Base-by-base conservation (phyloP, 169 alveolate genomes). In the Eimeria falciformis region DNA sequence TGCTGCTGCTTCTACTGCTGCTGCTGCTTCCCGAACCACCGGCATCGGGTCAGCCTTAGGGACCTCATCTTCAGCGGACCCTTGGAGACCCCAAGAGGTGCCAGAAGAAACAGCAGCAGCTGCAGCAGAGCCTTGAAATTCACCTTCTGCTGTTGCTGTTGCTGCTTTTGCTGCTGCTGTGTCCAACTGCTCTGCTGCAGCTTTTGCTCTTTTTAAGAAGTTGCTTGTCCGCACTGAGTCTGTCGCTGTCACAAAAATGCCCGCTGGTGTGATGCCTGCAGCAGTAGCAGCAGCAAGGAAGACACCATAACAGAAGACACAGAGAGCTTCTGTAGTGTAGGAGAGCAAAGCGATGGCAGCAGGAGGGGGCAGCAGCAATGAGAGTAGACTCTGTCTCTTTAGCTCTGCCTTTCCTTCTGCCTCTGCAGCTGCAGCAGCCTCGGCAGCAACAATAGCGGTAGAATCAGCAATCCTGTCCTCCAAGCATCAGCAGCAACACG, bases 181-280 rank as follows among this genome's bases (percentile, higher is more conserved):
- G 58, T 23, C 79, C 27, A 37, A 55, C 79, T 43, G n/a, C 21
- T 37, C 91, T 62, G 65, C 91, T n/a, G 79, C 79, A 4, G 66
- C 65, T 65, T 56, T 82, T n/a, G 77, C 79, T 4, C 91, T 33
- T 11, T 56, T 62, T 25, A 55, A 46, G 65, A 55, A 58, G 79
- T 62, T 82, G 47, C 91, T 33, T 12, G 79, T 46, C 62, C 91
- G 83, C 50, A 71, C 47, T 46, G 78, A 62, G 86, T 93, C 95
- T 17, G 93, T 66, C 78, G 90, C 90, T 69, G 95, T 94, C 56
- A 94, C 96, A 81, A 92, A 78, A 27, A 94, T 96, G 33, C 96
- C 97, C 78, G 88, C n/a, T 14, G 95, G 94, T 12, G 94, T 93
- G 69, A 93, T 94, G 43, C 94, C 95, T 88, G 84, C 87, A 82